phyloP scores from a whole-genome alignment of 768 basidiomycete species.

The Cystobasidium onofrii region DNA sequence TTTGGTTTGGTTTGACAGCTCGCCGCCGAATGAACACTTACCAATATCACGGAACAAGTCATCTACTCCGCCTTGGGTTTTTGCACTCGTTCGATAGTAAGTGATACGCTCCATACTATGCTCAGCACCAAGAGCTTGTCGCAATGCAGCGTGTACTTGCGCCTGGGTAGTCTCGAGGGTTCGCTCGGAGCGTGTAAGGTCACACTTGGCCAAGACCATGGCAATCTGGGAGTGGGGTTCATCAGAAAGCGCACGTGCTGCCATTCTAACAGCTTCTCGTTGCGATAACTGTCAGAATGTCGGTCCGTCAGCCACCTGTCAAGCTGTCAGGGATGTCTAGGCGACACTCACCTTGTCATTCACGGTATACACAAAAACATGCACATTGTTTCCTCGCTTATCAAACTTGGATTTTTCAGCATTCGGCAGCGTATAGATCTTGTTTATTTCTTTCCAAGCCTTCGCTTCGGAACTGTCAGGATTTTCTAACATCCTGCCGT shows the following conservation, averaged over 20 bases:
- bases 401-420: not conserved
- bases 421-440: not conserved
- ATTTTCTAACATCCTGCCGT: not conserved
- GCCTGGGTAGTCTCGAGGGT: not conserved
- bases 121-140: not conserved
- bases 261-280: not conserved
- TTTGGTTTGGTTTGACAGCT: not conserved
- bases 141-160: not conserved
- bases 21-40: not conserved
- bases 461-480: not conserved
- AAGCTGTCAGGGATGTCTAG: not conserved
- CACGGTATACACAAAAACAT: not conserved
- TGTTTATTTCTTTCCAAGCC: not conserved
- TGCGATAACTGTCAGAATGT: not conserved
- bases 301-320: not conserved
- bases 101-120: not conserved
- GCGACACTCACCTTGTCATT: not conserved
- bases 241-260: not conserved
- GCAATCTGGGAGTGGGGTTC: not conserved
- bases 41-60: not conserved
- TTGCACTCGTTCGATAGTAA: not conserved
- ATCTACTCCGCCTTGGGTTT: not conserved
- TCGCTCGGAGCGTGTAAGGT: not conserved
- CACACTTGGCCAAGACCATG: constrained; percentile 1
- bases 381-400: not conserved